Base-by-base conservation (phyloP, 2,329 filamentous ascomycete genomes). In the Microthyrium microscopicum region DNA sequence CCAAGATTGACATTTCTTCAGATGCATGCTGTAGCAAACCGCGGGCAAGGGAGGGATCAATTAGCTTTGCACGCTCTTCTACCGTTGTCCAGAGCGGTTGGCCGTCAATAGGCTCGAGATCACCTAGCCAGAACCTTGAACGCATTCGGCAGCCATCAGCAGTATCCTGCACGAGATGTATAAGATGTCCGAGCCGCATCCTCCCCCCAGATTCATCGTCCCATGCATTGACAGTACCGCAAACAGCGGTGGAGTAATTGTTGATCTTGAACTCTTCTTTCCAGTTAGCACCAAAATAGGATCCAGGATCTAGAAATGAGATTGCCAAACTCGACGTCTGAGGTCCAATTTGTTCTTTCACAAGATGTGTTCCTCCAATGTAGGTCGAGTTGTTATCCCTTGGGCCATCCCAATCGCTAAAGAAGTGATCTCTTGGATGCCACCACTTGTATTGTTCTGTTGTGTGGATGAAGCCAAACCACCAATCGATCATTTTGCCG, bases 51-150 rank as follows among this genome's bases (percentile, higher is more conserved):
- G 9, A 24, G 24, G 15, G 24, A 20, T 24, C 17, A 13, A 16
- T 18, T 16, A 16, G 11, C 16, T 31, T 24, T 5, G 13, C 18
- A 3, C 4, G 11, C 3, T 15, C 13, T 3, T 19, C 29, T n/a
- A n/a, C n/a, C n/a, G n/a, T n/a, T n/a, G n/a, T n/a, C n/a, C n/a
- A n/a, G n/a, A n/a, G n/a, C n/a, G n/a, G n/a, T 15, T 16, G 8
- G 9, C n/a, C 16, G 17, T 26, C 16, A 19, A 21, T 13, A 5
- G 19, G 5, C 11, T 6, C 17, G 15, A 40, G 15, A 26, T 40
- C 39, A 13, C 40, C 39, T 11, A 42, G 25, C 39, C 40, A 40
- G 26, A 39, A 41, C n/a, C 40, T 17, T 16, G 36, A 36, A 11
- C 33, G 27, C 39, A 42, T 42, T 11, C 40, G 30, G 12, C 26